Percentiles rank a stretch among this genome's conserved stretches.
These are phyloP conservation scores for Populus hybrid DNA, from an alignment of 441 rosid species.

Conservation along the genomic window DNA sequence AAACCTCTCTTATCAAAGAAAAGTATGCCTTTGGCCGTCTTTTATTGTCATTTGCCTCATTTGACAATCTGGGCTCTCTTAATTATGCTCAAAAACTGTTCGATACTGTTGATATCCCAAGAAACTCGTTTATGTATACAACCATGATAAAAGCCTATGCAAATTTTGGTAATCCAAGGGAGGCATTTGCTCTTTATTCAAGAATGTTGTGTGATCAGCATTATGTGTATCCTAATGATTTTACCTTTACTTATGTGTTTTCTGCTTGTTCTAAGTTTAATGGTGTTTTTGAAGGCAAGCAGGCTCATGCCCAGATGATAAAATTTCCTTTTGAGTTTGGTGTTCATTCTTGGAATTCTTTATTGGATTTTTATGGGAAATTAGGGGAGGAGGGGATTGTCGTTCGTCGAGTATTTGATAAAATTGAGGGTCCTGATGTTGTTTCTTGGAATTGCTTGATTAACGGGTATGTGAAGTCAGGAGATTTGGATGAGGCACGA, in stretches of 20 bases:
- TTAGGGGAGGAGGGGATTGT: conserved; percentile 17
- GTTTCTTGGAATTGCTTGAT: conserved; percentile 33
- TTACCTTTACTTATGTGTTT: conserved; percentile 17
- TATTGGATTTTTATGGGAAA: conserved; percentile 11
- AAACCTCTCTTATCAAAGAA: conserved; percentile 22
- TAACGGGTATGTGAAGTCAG: conserved; percentile 20
- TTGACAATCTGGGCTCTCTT: conserved; percentile 3
- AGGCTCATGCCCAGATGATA: conserved; percentile 25
- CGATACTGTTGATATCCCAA: conserved; percentile 4
- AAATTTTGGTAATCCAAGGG: conserved; percentile 11
- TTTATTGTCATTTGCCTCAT: conserved; percentile 20
- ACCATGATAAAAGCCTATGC: conserved; percentile 20
- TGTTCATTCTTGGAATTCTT: conserved; percentile 23
- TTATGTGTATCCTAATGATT: conserved; percentile 19
- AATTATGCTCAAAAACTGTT: conserved; percentile 20
- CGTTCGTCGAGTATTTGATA: background rate
- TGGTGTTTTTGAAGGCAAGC: conserved; percentile 27
- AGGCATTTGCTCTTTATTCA: background rate
- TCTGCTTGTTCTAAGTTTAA: conserved; percentile 25
- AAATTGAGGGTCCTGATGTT: conserved; percentile 22
- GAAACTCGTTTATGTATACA: conserved; percentile 20
- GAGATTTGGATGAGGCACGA: conserved; percentile 19
- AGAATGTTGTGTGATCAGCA: conserved; percentile 14
- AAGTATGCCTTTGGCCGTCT: conserved; percentile 26
- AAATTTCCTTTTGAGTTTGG: conserved; percentile 19